Evolutionary conservation across 1,284 basidiomycete genomes (phyloP).

Genomic region (Ceratobasidium sp.): DNA sequence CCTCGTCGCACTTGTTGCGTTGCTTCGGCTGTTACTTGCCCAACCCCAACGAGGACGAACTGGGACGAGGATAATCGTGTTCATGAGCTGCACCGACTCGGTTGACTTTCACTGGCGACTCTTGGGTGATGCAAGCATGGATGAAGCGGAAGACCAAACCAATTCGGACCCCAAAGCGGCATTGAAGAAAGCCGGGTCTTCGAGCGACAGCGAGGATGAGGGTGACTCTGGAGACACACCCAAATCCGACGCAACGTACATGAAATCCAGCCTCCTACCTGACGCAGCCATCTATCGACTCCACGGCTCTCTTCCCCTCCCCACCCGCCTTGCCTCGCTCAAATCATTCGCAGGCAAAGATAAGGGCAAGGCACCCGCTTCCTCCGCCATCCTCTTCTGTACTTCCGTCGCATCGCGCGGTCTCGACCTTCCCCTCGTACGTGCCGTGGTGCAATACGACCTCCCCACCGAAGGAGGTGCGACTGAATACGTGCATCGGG

Average conservation of each 20-base stretch:
- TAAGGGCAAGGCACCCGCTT: conserved; percentile 51
- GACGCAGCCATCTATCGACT: conserved; percentile 89
- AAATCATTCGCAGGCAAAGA: conserved; percentile 77
- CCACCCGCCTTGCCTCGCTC: conserved; percentile 85
- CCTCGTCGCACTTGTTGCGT: conserved; percentile 89
- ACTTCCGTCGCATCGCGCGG: conserved; percentile 98
- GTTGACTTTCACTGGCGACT: conserved; percentile 98
- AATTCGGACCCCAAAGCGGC: conserved; percentile 50
- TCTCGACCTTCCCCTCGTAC: conserved; percentile 95
- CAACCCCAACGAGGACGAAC: conserved; percentile 62
- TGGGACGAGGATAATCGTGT: conserved; percentile 84
- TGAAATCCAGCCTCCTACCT: conserved; percentile 83
- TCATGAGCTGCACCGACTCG: conserved; percentile 96
- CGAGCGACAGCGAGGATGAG: conserved; percentile 55
- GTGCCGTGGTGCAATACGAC: conserved; percentile 96
- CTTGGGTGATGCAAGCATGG: conserved; percentile 85
- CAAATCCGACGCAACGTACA: conserved; percentile 61
- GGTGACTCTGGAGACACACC: conserved; percentile 51
- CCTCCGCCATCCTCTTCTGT: conserved; percentile 83
- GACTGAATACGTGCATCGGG: conserved; percentile 97
- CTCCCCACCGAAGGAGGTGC: conserved; percentile 97
- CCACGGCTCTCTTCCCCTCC: conserved; percentile 91
- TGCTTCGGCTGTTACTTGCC: conserved; percentile 82
- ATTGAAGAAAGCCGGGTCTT: conserved; percentile 48
- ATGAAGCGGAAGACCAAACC: conserved; percentile 54